Percentiles rank a stretch among this genome's conserved stretches.
Conservation (phyloP, 1,284 basidiomycete genomes). For the Marasmius fiardii region DNA sequence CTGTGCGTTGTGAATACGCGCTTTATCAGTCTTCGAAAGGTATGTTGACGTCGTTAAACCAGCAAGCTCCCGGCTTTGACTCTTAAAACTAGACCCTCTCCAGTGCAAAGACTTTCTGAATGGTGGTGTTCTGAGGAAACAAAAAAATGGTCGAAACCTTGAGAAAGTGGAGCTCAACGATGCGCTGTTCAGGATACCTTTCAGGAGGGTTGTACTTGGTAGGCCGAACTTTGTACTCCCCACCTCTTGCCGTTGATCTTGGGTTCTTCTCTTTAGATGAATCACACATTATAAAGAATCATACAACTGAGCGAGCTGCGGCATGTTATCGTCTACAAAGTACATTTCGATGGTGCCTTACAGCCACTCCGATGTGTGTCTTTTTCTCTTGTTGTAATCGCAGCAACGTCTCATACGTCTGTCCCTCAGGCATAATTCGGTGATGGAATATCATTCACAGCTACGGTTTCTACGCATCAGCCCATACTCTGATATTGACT, state of each 20-base stretch:
- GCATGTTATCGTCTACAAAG: slow-evolving; percentile 6
- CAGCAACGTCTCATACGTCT: not conserved
- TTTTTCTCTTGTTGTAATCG: not conserved
- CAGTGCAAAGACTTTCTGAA: no score
- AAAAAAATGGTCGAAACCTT: no score
- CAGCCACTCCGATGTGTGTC: slow-evolving; percentile 11
- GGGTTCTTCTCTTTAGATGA: slow-evolving; percentile 1
- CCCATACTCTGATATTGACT: not conserved
- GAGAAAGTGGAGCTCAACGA: not conserved
- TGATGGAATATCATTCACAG: slow-evolving; percentile 5
- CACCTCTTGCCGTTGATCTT: not conserved
- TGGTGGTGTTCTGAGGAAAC: no score
- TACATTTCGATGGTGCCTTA: slow-evolving; percentile 7
- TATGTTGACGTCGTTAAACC: no score
- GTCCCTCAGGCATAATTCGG: slow-evolving; percentile 7
- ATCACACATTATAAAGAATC: slow-evolving; percentile 7
- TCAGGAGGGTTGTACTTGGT: not conserved
- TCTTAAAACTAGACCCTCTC: no score
- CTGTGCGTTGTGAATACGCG: not conserved
- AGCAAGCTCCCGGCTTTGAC: no score
- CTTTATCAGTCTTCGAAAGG: not conserved
- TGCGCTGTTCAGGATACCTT: not conserved
- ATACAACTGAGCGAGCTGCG: not conserved
- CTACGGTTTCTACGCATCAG: slow-evolving; percentile 6
- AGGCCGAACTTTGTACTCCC: no score